Conservation (phyloP, 116 monocot species). For the Posidonia oceanica region DNA sequence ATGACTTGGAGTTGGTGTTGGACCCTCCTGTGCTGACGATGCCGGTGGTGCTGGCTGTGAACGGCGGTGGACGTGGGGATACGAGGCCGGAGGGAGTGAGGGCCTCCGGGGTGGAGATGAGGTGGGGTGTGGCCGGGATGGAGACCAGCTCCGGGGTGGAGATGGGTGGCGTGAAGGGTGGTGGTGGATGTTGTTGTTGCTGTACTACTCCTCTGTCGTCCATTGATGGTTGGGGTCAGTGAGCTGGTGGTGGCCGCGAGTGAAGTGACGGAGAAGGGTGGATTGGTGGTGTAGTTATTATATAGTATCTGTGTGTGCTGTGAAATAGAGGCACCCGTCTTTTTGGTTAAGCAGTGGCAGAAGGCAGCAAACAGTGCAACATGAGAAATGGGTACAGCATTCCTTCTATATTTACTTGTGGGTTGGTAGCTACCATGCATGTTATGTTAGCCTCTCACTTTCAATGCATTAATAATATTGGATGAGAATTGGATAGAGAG, state of each 20-base stretch:
- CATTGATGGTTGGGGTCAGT: background rate
- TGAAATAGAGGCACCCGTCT: background rate
- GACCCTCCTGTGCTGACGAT: background rate
- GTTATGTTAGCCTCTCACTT: too few species aligned
- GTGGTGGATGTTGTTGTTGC: too few species aligned
- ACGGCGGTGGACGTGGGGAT: slow-evolving; percentile 7
- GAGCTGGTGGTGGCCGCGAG: background rate
- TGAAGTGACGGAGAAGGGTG: background rate
- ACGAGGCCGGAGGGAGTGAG: slow-evolving; percentile 18
- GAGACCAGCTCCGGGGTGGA: slow-evolving; percentile 67
- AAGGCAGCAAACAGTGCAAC: background rate
- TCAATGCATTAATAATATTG: too few species aligned
- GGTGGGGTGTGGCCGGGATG: slow-evolving; percentile 70
- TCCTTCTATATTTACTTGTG: too few species aligned
- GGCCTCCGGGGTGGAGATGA: slow-evolving; percentile 52
- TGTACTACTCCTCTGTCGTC: too few species aligned
- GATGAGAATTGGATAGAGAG: too few species aligned
- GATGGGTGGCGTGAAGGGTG: background rate
- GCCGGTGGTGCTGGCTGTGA: slow-evolving; percentile 10
- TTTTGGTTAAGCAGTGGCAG: background rate
- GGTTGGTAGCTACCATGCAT: too few species aligned
- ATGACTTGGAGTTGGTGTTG: slow-evolving; percentile 14
- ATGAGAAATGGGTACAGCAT: too few species aligned
- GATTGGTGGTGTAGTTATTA: background rate
- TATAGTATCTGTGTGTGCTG: background rate